Percentiles rank a stretch among this genome's conserved stretches.
These are phyloP conservation scores for Alternaria postmessia DNA, from an alignment of 2,329 filamentous ascomycete species.

Conservation along the genomic window DNA sequence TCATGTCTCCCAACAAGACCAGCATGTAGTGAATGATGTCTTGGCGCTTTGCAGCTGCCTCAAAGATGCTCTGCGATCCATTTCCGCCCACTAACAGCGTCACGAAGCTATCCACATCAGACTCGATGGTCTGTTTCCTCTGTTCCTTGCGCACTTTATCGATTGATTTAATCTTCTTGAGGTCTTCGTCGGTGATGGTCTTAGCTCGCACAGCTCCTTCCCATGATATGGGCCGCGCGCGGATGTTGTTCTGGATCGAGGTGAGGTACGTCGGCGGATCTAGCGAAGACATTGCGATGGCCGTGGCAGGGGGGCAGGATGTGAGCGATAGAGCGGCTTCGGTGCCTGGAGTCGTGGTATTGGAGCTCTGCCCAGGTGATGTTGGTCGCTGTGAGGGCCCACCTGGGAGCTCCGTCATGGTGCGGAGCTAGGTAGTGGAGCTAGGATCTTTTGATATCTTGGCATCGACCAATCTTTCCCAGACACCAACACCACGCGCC, in stretches of 20 bases:
- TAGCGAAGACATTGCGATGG: conserved; percentile 74
- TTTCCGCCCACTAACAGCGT: conserved; percentile 77
- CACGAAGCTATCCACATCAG: conserved; percentile 80
- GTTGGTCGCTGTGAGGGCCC: conserved; percentile 43
- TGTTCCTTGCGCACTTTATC: conserved; percentile 96
- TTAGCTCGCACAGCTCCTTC: conserved; percentile 93
- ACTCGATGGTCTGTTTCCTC: conserved; percentile 81
- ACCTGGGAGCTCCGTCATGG: conserved; percentile 44
- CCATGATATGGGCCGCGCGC: conserved; percentile 95
- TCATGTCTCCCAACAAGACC: conserved; percentile 84
- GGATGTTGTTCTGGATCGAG: conserved; percentile 96
- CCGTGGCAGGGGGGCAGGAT: conserved; percentile 7
- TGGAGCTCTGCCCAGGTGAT: conserved; percentile 28
- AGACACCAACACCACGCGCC: conserved; percentile 21
- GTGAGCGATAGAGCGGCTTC: conserved; percentile 13
- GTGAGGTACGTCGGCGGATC: conserved; percentile 88
- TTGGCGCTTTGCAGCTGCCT: conserved; percentile 79
- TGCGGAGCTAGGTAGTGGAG: conserved; percentile 24
- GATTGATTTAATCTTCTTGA: conserved; percentile 94
- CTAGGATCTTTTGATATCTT: conserved; percentile 35
- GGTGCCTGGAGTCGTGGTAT: conserved; percentile 19
- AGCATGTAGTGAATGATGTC: conserved; percentile 96
- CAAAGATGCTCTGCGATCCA: conserved; percentile 76
- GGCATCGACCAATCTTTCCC: conserved; percentile 37
- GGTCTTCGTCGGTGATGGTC: conserved; percentile 91